Evolutionary conservation across 257 asterid genomes (phyloP).

Genomic region (Solanum arcanum): DNA sequence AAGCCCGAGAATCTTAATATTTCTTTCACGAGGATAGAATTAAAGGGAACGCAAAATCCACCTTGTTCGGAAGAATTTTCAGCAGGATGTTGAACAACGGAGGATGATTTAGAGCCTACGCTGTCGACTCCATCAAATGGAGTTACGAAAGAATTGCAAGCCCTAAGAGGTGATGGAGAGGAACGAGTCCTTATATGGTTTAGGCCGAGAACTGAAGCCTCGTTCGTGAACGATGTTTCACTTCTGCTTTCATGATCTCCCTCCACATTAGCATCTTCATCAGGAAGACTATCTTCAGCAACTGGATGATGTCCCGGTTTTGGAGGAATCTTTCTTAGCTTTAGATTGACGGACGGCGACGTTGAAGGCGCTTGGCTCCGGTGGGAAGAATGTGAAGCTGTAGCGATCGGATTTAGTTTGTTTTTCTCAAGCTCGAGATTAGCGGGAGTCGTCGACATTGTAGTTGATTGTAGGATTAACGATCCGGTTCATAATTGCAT

Average conservation of each 20-base stretch:
- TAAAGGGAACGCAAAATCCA: background rate
- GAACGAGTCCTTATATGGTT: conserved; percentile 68
- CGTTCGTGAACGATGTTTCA: conserved; percentile 27
- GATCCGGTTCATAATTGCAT: conserved; percentile 5
- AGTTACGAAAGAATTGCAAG: conserved; percentile 15
- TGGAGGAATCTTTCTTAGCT: conserved; percentile 50
- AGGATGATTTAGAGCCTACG: conserved; percentile 1
- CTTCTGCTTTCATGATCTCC: conserved; percentile 1
- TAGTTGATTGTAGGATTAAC: conserved; percentile 5
- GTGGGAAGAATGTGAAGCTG: conserved; percentile 5
- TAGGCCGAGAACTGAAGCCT: conserved; percentile 48
- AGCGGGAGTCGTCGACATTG: conserved; percentile 23
- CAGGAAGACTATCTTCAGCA: background rate
- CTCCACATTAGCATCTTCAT: conserved; percentile 10
- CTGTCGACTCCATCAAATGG: conserved; percentile 11
- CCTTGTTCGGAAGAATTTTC: conserved; percentile 38
- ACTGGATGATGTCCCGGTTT: conserved; percentile 33
- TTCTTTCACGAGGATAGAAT: background rate
- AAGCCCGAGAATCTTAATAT: background rate
- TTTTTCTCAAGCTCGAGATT: conserved; percentile 18
- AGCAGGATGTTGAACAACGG: conserved; percentile 18
- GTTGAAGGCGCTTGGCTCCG: background rate
- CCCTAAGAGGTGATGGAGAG: conserved; percentile 37
- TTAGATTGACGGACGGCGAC: conserved; percentile 14
- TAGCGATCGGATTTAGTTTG: background rate